Evolutionary conservation across 2,329 filamentous ascomycete species (phyloP).

Genomic region (Fonsecaea erecta): DNA sequence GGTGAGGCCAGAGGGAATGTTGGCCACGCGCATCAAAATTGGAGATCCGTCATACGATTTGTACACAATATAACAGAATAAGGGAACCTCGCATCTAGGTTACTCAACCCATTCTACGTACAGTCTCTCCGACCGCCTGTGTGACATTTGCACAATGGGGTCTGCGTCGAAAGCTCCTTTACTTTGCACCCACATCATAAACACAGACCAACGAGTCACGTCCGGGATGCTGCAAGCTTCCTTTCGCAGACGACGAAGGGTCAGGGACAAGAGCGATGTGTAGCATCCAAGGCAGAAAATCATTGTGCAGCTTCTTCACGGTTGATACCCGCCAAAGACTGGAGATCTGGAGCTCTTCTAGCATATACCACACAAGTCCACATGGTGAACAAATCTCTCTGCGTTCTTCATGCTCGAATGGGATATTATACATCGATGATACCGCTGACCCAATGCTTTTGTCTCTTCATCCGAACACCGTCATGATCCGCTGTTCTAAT

Average conservation of each 20-base stretch:
- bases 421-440: constrained; percentile 26
- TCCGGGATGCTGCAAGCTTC: background rate
- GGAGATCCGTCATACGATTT: constrained; percentile 7
- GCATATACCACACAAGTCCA: background rate
- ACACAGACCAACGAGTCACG: background rate
- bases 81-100: background rate
- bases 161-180: background rate
- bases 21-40: constrained; percentile 10
- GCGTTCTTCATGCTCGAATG: constrained; percentile 1
- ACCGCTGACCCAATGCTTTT: constrained; percentile 23
- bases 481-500: background rate
- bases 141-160: background rate
- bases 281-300: background rate
- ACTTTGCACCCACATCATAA: background rate
- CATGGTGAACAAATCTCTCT: background rate
- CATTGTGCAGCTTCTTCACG: background rate
- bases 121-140: background rate
- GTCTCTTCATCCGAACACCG: constrained; percentile 11
- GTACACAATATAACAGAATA: background rate
- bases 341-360: background rate
- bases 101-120: background rate
- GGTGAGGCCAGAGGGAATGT: background rate
- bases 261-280: background rate
- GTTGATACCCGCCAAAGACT: background rate
- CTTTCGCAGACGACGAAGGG: background rate